phyloP scores from a whole-genome alignment of 495 filamentous ascomycete species.

The Hypomontagnella monticulosa region DNA sequence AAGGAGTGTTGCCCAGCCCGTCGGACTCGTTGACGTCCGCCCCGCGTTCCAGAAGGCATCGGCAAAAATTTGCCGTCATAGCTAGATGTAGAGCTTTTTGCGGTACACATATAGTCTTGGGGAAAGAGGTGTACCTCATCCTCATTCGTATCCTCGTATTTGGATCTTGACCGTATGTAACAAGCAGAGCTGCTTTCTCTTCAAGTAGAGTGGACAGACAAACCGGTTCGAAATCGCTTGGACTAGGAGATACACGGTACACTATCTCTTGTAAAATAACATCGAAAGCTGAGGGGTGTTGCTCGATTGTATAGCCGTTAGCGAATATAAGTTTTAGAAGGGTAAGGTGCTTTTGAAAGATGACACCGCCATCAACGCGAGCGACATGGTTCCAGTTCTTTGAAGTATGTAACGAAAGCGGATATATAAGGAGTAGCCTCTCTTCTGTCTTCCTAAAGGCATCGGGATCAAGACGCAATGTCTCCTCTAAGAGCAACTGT shows the following conservation, averaged over 20 bases:
- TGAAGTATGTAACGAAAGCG: too few relatives aligned
- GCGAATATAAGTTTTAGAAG: neutral
- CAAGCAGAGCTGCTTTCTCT: neutral
- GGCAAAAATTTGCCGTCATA: too few relatives aligned
- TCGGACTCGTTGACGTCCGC: too few relatives aligned
- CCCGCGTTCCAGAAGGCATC: too few relatives aligned
- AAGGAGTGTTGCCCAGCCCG: too few relatives aligned
- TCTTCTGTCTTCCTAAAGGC: slow-evolving; percentile 10
- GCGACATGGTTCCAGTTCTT: too few relatives aligned
- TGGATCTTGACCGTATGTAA: neutral
- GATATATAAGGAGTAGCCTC: neutral
- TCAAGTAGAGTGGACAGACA: too few relatives aligned
- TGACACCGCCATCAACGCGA: too few relatives aligned
- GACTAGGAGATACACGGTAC: too few relatives aligned
- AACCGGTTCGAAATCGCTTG: too few relatives aligned
- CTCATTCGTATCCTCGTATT: neutral
- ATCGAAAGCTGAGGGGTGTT: neutral
- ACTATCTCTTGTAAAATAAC: neutral
- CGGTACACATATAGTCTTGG: too few relatives aligned
- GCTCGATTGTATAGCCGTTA: slow-evolving; percentile 2
- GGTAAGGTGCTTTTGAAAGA: neutral
- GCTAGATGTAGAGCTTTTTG: neutral
- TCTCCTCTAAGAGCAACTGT: slow-evolving; percentile 19
- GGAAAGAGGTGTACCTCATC: too few relatives aligned
- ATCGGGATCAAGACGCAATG: slow-evolving; percentile 6